These are phyloP conservation scores for Diaporthe citrichinensis DNA, from an alignment of 2,329 filamentous ascomycete species.

Conservation along the genomic window DNA sequence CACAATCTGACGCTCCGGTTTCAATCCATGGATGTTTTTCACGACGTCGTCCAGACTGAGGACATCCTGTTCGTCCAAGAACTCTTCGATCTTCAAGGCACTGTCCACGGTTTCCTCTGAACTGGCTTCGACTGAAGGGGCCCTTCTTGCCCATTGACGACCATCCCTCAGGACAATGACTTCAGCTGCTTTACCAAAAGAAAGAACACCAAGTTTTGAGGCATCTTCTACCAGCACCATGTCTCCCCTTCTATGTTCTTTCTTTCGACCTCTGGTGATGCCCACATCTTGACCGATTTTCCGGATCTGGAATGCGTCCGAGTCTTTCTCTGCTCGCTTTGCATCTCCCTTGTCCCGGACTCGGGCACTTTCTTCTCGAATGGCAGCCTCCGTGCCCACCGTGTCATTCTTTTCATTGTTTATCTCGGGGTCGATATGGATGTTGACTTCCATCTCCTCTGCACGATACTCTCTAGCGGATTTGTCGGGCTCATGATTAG, in stretches of 20 bases:
- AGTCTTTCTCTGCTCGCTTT: not conserved
- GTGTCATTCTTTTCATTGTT: not conserved
- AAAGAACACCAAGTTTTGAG: conserved; percentile 48
- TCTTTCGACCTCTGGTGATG: conserved; percentile 38
- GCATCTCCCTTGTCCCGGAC: not conserved
- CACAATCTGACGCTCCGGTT: conserved; percentile 59
- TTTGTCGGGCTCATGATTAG: not conserved
- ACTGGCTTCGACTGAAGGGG: not conserved
- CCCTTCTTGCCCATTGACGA: conserved; percentile 42
- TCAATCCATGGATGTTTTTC: conserved; percentile 63
- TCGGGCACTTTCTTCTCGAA: not conserved
- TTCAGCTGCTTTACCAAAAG: conserved; percentile 57
- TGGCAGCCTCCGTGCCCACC: not conserved
- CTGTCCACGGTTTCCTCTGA: not conserved
- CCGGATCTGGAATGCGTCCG: not conserved
- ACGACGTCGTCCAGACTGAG: conserved; percentile 53
- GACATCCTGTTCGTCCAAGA: conserved; percentile 45
- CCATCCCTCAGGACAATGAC: conserved; percentile 63
- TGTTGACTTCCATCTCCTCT: not conserved
- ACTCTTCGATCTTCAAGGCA: conserved; percentile 22
- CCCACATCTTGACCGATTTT: not conserved
- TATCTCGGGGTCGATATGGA: not conserved
- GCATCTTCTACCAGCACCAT: conserved; percentile 31
- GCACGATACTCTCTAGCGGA: not conserved
- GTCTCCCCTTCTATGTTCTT: conserved; percentile 39